phyloP scores from a whole-genome alignment of 495 filamentous ascomycete genomes.

The Aspergillus homomorphus region DNA sequence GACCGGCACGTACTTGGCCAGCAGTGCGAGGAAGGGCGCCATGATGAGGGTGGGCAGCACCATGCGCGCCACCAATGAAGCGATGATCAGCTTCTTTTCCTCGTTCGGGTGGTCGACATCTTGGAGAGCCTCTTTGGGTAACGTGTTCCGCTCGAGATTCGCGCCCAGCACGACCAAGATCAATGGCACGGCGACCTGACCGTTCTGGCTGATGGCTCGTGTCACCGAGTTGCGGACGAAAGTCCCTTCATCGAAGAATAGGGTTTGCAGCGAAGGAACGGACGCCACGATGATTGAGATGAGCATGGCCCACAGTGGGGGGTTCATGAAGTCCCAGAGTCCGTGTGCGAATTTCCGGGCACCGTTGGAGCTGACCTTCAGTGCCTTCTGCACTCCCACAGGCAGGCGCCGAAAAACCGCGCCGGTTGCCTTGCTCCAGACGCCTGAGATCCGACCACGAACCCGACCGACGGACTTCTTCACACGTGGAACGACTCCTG shows the following conservation, averaged over 20 bases:
- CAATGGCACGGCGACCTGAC: constrained; percentile 87
- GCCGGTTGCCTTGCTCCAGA: constrained; percentile 22
- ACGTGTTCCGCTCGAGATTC: constrained; percentile 79
- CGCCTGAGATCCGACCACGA: constrained; percentile 17
- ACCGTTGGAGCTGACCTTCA: constrained; percentile 43
- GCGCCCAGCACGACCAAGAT: constrained; percentile 96
- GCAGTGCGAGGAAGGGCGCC: constrained; percentile 85
- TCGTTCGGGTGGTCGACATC: constrained; percentile 59
- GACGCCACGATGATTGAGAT: constrained; percentile 84
- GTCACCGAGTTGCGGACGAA: constrained; percentile 93
- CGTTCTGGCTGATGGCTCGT: constrained; percentile 77
- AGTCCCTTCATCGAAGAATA: constrained; percentile 87
- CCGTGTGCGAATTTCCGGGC: constrained; percentile 57
- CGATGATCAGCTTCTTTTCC: constrained; percentile 77
- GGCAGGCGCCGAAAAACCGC: constrained; percentile 53
- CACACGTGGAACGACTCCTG: constrained; percentile 23
- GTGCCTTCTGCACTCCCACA: constrained; percentile 48
- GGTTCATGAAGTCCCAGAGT: constrained; percentile 94
- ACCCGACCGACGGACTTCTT: constrained; percentile 24
- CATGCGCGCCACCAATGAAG: constrained; percentile 85
- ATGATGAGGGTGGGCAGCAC: constrained; percentile 87
- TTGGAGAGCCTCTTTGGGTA: constrained; percentile 54
- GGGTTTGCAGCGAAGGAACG: constrained; percentile 73
- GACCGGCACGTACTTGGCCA: constrained; percentile 87
- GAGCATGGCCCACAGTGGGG: constrained; percentile 96